phyloP scores from a whole-genome alignment of 805 yeast species.

The Sporopachydermia quercuum region DNA sequence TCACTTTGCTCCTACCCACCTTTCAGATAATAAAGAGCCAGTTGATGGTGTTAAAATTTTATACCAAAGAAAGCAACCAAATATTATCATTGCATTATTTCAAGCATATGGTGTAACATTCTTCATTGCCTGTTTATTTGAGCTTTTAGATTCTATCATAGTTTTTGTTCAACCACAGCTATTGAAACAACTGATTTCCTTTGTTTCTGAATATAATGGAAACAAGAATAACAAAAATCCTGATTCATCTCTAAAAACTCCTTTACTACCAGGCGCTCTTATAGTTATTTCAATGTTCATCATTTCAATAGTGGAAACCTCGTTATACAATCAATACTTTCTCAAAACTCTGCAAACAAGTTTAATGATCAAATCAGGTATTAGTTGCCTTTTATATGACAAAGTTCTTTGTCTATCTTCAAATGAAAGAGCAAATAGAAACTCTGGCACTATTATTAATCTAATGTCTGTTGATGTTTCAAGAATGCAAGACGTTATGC shows the following conservation, averaged over 20 bases:
- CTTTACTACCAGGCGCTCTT: too few species aligned
- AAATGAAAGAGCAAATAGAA: slow-evolving; percentile 53
- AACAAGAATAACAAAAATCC: slow-evolving; percentile 28
- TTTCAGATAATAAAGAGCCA: slow-evolving; percentile 13
- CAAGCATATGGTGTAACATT: slow-evolving; percentile 28
- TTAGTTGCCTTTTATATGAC: slow-evolving; percentile 52
- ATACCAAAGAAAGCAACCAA: slow-evolving; percentile 13
- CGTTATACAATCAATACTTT: slow-evolving; percentile 65
- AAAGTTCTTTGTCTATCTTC: slow-evolving; percentile 56
- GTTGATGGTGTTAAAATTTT: slow-evolving; percentile 6
- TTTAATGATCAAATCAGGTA: slow-evolving; percentile 56
- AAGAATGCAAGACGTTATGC: slow-evolving; percentile 70
- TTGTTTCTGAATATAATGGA: slow-evolving; percentile 34
- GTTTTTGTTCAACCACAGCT: slow-evolving; percentile 30
- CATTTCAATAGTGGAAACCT: slow-evolving; percentile 65
- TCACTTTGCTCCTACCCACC: slow-evolving; percentile 22
- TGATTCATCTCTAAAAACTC: slow-evolving; percentile 41
- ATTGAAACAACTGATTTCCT: slow-evolving; percentile 23
- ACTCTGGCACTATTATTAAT: slow-evolving; percentile 89
- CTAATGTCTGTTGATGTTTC: slow-evolving; percentile 90
- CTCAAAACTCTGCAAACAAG: slow-evolving; percentile 62
- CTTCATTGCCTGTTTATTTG: slow-evolving; percentile 27
- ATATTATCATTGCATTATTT: slow-evolving; percentile 9
- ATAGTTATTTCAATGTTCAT: slow-evolving; percentile 63
- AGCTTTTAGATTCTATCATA: slow-evolving; percentile 26